A percentile compares a stretch with the other conserved stretches of the same genome.
Evolutionary conservation across 192 early-diverging fungal species (phyloP).

Genomic region (Umbelopsis ramanniana): DNA sequence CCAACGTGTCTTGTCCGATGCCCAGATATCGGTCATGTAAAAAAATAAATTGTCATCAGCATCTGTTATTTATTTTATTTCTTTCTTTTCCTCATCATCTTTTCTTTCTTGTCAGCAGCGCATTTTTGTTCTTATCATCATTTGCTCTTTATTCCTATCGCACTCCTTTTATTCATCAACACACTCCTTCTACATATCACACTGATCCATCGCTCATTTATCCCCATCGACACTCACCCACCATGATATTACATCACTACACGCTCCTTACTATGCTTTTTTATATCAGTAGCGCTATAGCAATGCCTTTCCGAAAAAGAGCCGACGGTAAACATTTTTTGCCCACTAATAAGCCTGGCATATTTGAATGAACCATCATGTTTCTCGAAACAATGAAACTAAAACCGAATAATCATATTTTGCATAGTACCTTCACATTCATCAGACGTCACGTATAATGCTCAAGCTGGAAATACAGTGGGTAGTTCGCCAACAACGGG

Average conservation of each 20-base stretch:
- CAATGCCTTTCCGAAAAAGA: neutral
- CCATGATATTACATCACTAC: neutral
- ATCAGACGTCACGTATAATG: slow-evolving; percentile 6
- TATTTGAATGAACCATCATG: neutral
- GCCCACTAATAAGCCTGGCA: neutral
- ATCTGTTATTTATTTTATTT: neutral
- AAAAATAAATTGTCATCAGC: slow-evolving; percentile 1
- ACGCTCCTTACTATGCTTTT: neutral
- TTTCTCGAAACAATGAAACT: slow-evolving; percentile 15
- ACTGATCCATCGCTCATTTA: neutral
- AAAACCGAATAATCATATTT: neutral
- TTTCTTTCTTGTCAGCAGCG: neutral
- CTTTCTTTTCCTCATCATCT: no score
- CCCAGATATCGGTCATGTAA: slow-evolving; percentile 12
- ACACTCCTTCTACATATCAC: neutral
- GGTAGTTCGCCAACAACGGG: neutral
- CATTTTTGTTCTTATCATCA: neutral
- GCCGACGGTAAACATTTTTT: slow-evolving; percentile 2
- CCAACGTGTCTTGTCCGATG: slow-evolving; percentile 13
- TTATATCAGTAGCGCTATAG: neutral
- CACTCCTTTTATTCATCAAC: neutral
- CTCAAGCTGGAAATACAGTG: slow-evolving; percentile 9
- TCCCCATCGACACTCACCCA: neutral
- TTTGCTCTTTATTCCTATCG: neutral
- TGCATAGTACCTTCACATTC: neutral